phyloP scores from a whole-genome alignment of 2,329 filamentous ascomycete species.

The Aspergillus sp. region DNA sequence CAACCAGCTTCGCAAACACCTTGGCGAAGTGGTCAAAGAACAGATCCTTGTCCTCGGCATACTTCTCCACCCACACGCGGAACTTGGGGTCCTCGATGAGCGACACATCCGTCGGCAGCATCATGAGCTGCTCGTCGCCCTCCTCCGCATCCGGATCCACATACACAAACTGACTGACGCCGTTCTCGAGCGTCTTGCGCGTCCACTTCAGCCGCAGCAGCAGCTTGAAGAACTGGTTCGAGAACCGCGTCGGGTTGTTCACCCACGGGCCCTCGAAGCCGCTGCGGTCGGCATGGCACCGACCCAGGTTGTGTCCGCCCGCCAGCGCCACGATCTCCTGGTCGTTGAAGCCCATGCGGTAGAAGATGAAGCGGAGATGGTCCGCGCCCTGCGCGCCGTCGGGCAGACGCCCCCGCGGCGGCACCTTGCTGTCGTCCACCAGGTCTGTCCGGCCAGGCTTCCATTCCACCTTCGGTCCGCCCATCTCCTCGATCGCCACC shows the following conservation, averaged over 20 bases:
- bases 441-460: slow-evolving; percentile 59
- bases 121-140: slow-evolving; percentile 58
- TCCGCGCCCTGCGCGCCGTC: slow-evolving; percentile 55
- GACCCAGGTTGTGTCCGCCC: slow-evolving; percentile 57
- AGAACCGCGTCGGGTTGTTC: slow-evolving; percentile 58
- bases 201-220: slow-evolving; percentile 54
- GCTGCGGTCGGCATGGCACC: slow-evolving; percentile 55
- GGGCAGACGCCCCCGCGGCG: slow-evolving; percentile 56
- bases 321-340: slow-evolving; percentile 58
- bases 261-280: slow-evolving; percentile 61
- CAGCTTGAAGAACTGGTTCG: slow-evolving; percentile 57
- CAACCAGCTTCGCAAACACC: slow-evolving; percentile 60
- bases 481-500: slow-evolving; percentile 59
- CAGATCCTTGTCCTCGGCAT: slow-evolving; percentile 59
- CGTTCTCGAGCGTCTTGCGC: slow-evolving; percentile 52
- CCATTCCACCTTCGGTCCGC: slow-evolving; percentile 58
- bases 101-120: slow-evolving; percentile 64
- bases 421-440: slow-evolving; percentile 59
- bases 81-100: slow-evolving; percentile 55
- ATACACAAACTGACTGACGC: slow-evolving; percentile 58
- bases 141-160: slow-evolving; percentile 54
- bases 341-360: slow-evolving; percentile 60
- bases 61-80: slow-evolving; percentile 55
- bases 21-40: slow-evolving; percentile 61
- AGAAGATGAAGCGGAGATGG: slow-evolving; percentile 56